These are phyloP conservation scores for cucumber (Cucumis sativus) DNA, from an alignment of 306 rosid genomes.

Conservation along the genomic window Cucumber_9930_V3 NC_026660.2:1647001-1647500, in stretches of 20 bases:
- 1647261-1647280: conserved; percentile 16
- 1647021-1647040: conserved; percentile 41
- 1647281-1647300: background rate
- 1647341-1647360: background rate
- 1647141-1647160: conserved; percentile 72
- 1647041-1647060: conserved; percentile 80
- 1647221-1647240: conserved; percentile 63
- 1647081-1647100: conserved; percentile 56
- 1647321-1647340: conserved; percentile 6
- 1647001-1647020: conserved; percentile 15
- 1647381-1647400: conserved; percentile 47
- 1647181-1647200: conserved; percentile 64
- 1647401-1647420: conserved; percentile 54
- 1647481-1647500: conserved; percentile 81
- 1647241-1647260: conserved; percentile 66
- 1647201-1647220: conserved; percentile 75
- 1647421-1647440: conserved; percentile 79
- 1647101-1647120: conserved; percentile 72
- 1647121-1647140: conserved; percentile 76
- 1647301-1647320: conserved; percentile 1
- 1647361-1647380: conserved; percentile 48
- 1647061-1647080: conserved; percentile 65
- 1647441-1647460: conserved; percentile 51
- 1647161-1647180: conserved; percentile 70
- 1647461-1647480: conserved; percentile 69